These are phyloP conservation scores for Tillandsia fasciculata DNA, from an alignment of 176 grass and related monocot genomes.

Conservation along the genomic window DNA sequence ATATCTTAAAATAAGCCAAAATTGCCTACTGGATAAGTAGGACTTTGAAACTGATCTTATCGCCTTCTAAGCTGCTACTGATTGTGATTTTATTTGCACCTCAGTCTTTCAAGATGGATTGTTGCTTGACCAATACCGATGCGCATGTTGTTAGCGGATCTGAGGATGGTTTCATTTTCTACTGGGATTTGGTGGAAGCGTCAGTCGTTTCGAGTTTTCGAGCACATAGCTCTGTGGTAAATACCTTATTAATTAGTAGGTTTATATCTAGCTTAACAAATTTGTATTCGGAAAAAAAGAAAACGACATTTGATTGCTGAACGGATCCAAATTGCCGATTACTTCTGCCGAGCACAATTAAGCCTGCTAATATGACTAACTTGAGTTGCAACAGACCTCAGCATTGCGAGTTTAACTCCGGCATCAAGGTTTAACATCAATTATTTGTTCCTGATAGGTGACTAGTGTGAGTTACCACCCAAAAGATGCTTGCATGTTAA, in stretches of 20 bases:
- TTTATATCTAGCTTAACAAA: neutral
- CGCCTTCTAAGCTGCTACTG: neutral
- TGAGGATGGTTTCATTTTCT: conserved; percentile 76
- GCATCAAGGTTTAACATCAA: neutral
- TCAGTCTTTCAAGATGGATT: conserved; percentile 97
- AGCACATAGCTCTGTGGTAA: conserved; percentile 93
- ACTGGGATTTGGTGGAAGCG: conserved; percentile 89
- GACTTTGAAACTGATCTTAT: neutral
- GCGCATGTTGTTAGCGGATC: conserved; percentile 82
- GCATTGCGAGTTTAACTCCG: neutral
- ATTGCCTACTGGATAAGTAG: neutral
- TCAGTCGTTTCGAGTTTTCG: conserved; percentile 65
- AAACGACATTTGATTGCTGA: too few relatives aligned
- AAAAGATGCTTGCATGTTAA: conserved; percentile 75
- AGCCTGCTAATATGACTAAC: too few relatives aligned
- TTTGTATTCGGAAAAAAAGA: too few relatives aligned
- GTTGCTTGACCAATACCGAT: conserved; percentile 86
- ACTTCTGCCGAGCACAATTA: too few relatives aligned
- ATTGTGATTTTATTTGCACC: conserved; percentile 2
- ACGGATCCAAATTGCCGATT: too few relatives aligned
- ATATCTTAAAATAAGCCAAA: neutral
- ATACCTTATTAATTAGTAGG: neutral
- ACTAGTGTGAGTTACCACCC: conserved; percentile 89
- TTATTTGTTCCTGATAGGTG: conserved; percentile 29
- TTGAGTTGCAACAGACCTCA: too few relatives aligned